Conservation (phyloP, 2,329 filamentous ascomycete genomes). For the Rhexocercosporidium sp. region DNA sequence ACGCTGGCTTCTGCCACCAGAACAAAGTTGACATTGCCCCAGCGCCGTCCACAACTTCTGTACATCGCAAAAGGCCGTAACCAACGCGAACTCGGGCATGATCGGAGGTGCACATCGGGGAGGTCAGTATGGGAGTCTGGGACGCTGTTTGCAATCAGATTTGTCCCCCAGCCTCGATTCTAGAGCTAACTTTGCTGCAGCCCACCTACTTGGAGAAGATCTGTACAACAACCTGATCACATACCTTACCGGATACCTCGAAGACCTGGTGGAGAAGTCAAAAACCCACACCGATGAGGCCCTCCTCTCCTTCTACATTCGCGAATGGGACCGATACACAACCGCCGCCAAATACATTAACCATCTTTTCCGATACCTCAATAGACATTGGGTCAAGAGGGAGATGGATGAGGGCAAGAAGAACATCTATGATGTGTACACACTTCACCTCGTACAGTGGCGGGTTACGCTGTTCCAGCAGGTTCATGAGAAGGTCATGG, state of each 20-base stretch:
- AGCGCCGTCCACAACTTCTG: conserved; percentile 98
- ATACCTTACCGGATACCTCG: conserved; percentile 81
- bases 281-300: conserved; percentile 87
- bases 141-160: conserved; percentile 16
- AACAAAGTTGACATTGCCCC: conserved; percentile 45
- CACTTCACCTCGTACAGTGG: conserved; percentile 94
- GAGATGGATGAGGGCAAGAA: conserved; percentile 99
- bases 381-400: conserved; percentile 97
- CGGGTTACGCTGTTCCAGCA: conserved; percentile 86
- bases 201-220: conserved; percentile 93
- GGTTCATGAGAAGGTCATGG: conserved; percentile 90
- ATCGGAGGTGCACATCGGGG: conserved; percentile 69
- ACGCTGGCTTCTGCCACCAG: neutral
- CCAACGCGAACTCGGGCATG: conserved; percentile 52
- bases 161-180: conserved; percentile 18
- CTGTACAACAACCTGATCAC: conserved; percentile 89
- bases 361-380: conserved; percentile 94
- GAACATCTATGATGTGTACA: conserved; percentile 97
- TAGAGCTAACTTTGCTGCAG: conserved; percentile 52
- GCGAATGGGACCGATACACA: conserved; percentile 95
- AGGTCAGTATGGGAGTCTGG: conserved; percentile 53
- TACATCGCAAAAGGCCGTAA: conserved; percentile 92
- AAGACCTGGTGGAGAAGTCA: conserved; percentile 71
- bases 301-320: conserved; percentile 89
- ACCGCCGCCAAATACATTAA: conserved; percentile 97